A percentile compares a stretch with the other conserved stretches of the same genome.
Evolutionary conservation across 805 yeast genomes (phyloP).

Genomic region (Pichia kluyveri): DNA sequence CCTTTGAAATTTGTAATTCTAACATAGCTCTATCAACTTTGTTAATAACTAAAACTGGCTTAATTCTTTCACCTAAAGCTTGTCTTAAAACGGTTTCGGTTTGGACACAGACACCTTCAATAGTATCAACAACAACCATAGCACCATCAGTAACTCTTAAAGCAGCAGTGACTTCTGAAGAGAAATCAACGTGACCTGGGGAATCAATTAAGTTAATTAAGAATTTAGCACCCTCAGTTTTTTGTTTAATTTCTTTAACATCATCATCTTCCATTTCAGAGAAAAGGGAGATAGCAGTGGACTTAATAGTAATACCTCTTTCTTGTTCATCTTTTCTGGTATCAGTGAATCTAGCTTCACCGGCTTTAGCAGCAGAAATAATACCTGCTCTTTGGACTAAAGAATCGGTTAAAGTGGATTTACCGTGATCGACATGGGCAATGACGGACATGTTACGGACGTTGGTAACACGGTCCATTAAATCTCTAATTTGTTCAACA

Average conservation of each 20-base stretch:
- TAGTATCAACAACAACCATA: slow-evolving; percentile 96
- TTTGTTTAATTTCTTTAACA: slow-evolving; percentile 83
- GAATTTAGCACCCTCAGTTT: slow-evolving; percentile 88
- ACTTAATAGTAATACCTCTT: slow-evolving; percentile 99
- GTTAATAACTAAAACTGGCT: slow-evolving; percentile 98
- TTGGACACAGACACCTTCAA: slow-evolving; percentile 99
- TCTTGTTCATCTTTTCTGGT: slow-evolving; percentile 99
- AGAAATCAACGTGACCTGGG: slow-evolving; percentile 99
- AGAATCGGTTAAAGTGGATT: slow-evolving; percentile 98
- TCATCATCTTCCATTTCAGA: slow-evolving; percentile 83
- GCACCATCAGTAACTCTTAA: slow-evolving; percentile 99
- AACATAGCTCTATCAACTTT: slow-evolving; percentile 99
- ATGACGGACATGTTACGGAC: slow-evolving; percentile 99
- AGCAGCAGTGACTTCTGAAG: slow-evolving; percentile 99
- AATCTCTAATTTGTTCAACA: slow-evolving; percentile 90
- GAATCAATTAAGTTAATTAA: slow-evolving; percentile 98
- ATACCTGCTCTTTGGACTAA: slow-evolving; percentile 99
- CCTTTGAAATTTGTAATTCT: slow-evolving; percentile 98
- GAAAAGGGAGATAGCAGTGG: slow-evolving; percentile 95
- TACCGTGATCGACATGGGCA: slow-evolving; percentile 99
- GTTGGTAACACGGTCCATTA: slow-evolving; percentile 99
- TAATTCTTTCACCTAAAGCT: slow-evolving; percentile 98
- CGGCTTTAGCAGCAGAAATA: slow-evolving; percentile 99
- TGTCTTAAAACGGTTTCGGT: slow-evolving; percentile 99
- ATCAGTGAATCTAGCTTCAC: slow-evolving; percentile 99